Conservation (phyloP, 371 early-diverging fungal species). For the Saksenaea oblongispora region DNA sequence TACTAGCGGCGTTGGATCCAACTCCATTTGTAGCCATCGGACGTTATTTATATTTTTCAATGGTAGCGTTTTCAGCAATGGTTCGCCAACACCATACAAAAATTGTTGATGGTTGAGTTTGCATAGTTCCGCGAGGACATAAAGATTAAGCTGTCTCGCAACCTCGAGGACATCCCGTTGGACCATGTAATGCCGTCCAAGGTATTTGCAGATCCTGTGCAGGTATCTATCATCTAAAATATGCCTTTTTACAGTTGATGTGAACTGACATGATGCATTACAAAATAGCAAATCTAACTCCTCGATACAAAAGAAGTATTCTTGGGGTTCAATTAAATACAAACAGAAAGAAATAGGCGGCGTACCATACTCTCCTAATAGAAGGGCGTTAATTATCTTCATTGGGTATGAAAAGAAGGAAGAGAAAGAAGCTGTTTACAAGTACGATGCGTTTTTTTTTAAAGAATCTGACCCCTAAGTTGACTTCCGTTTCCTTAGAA, state of each 20-base stretch:
- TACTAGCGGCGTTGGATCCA: conserved; percentile 12
- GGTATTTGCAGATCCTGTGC: not conserved
- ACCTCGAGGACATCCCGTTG: conserved; percentile 16
- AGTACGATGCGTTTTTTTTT: not conserved
- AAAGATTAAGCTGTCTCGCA: conserved; percentile 27
- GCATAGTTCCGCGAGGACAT: conserved; percentile 39
- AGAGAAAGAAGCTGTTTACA: not conserved
- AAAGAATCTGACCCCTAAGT: not conserved
- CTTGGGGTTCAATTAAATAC: conserved; percentile 3
- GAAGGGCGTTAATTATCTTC: conserved; percentile 1
- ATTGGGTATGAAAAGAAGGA: not conserved
- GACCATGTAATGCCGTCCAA: not conserved
- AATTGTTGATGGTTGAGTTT: conserved; percentile 29
- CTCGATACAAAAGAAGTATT: conserved; percentile 22
- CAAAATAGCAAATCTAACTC: conserved; percentile 17
- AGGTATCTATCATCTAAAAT: conserved; percentile 4
- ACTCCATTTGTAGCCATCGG: not conserved
- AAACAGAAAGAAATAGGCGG: conserved; percentile 12
- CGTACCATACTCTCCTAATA: conserved; percentile 21
- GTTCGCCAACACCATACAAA: conserved; percentile 28
- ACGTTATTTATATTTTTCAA: not conserved
- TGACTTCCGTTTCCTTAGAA: not conserved
- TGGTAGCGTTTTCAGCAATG: conserved; percentile 25
- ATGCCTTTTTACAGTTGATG: not conserved
- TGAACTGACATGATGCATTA: conserved; percentile 1